Conservation (phyloP, 2,329 filamentous ascomycete genomes). For the Phyllosticta paracitricarpa region DNA sequence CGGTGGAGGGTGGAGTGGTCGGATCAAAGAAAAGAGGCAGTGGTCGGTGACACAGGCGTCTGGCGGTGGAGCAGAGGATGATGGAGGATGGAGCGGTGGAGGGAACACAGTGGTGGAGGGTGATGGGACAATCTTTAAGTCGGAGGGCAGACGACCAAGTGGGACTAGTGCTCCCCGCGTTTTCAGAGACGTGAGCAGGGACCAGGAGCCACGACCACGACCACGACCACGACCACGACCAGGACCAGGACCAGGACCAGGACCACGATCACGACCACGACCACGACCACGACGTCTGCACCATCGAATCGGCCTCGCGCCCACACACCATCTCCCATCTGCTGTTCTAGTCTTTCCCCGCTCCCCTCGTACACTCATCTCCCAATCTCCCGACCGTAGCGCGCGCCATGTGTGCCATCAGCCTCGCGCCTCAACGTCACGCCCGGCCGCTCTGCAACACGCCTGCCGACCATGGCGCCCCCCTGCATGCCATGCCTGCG, state of each 20-base stretch:
- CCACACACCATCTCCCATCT: not conserved
- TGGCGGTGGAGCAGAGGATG: not conserved
- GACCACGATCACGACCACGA: not conserved
- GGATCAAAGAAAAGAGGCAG: not conserved
- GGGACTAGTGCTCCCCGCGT: slow-evolving; percentile 5
- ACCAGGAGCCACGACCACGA: too few species aligned
- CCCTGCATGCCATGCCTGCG: not conserved
- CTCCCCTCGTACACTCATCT: not conserved
- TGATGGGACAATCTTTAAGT: not conserved
- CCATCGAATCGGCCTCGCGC: too few species aligned
- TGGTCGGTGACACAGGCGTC: not conserved
- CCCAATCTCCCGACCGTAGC: not conserved
- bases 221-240: not conserved
- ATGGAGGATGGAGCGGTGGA: not conserved
- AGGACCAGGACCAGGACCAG: not conserved
- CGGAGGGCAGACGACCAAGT: not conserved
- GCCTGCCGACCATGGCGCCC: not conserved
- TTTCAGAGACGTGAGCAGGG: not conserved
- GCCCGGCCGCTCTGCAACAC: not conserved
- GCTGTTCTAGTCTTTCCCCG: not conserved
- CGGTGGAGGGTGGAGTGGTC: not conserved
- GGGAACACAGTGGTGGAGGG: not conserved
- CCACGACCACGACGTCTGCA: not conserved
- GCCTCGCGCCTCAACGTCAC: not conserved
- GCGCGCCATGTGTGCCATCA: not conserved